Evolutionary conservation across 2,329 filamentous ascomycete genomes (phyloP).

Genomic region (Zymoseptoria brevis): DNA sequence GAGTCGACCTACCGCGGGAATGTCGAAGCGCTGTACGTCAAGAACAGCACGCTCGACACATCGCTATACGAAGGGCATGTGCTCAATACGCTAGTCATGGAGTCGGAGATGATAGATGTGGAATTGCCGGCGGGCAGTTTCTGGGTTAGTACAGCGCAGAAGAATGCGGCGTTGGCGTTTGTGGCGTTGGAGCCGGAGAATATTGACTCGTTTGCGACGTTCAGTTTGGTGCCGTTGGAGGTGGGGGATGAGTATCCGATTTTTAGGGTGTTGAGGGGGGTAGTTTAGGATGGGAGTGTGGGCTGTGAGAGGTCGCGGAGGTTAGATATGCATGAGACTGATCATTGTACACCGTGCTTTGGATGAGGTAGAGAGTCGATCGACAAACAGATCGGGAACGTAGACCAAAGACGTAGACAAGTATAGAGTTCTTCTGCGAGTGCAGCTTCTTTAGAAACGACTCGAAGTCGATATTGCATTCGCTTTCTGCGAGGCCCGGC

Average conservation of each 20-base stretch:
- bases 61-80: slow-evolving; percentile 21
- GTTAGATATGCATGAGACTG: too few species aligned
- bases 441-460: not conserved
- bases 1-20: slow-evolving; percentile 14
- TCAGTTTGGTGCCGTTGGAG: slow-evolving; percentile 16
- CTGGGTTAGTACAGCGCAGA: slow-evolving; percentile 20
- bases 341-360: too few species aligned
- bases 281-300: not conserved
- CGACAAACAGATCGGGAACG: too few species aligned
- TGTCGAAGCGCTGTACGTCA: slow-evolving; percentile 20
- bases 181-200: slow-evolving; percentile 23
- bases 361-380: too few species aligned
- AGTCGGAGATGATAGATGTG: slow-evolving; percentile 9
- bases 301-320: too few species aligned
- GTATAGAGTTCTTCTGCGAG: not conserved
- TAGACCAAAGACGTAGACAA: not conserved
- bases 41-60: slow-evolving; percentile 11
- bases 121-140: slow-evolving; percentile 19
- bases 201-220: slow-evolving; percentile 19
- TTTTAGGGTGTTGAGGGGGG: slow-evolving; percentile 8
- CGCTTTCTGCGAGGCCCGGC: not conserved
- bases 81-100: slow-evolving; percentile 17
- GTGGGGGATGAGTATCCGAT: slow-evolving; percentile 20
- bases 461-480: not conserved
- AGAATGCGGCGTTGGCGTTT: slow-evolving; percentile 23